phyloP scores from a whole-genome alignment of 164 flowering plant species.

The Platanus orientalis region DNA sequence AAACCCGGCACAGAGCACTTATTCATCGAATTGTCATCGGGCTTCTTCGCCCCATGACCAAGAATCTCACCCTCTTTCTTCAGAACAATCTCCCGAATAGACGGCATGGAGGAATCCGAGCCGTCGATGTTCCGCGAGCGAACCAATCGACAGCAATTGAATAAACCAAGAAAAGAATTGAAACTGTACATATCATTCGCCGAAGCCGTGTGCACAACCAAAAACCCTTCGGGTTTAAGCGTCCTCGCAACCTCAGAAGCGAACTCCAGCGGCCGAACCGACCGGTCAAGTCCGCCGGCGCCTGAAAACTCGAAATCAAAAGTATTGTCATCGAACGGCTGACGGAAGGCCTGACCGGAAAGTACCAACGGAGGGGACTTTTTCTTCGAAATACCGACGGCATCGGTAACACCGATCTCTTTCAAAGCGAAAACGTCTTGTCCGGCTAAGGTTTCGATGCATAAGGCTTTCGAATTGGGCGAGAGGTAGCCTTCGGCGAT shows the following conservation, averaged over 20 bases:
- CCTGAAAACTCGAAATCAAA: conserved; percentile 86
- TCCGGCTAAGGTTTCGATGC: conserved; percentile 51
- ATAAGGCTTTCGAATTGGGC: conserved; percentile 53
- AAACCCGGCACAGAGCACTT: conserved; percentile 62
- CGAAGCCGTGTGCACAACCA: conserved; percentile 57
- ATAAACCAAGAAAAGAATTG: conserved; percentile 60
- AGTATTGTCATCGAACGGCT: conserved; percentile 46
- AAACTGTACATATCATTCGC: conserved; percentile 76
- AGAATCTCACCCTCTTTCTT: conserved; percentile 33
- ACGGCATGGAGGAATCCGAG: conserved; percentile 37
- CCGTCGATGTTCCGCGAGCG: conserved; percentile 50
- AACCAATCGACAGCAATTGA: conserved; percentile 59
- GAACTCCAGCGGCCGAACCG: conserved; percentile 32
- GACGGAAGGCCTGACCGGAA: conserved; percentile 13
- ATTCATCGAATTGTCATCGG: conserved; percentile 14
- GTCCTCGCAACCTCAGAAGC: conserved; percentile 67
- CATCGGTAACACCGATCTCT: conserved; percentile 66
- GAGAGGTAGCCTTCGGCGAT: conserved; percentile 52
- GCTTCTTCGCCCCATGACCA: conserved; percentile 10
- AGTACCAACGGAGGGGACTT: conserved; percentile 16
- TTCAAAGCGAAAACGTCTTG: conserved; percentile 64
- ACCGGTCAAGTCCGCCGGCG: conserved; percentile 40
- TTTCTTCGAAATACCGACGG: conserved; percentile 63
- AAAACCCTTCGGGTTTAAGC: conserved; percentile 80
- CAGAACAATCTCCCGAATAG: conserved; percentile 59